Conservation (phyloP, 2,329 filamentous ascomycete genomes). For the Ceratocystis cubensis region DNA sequence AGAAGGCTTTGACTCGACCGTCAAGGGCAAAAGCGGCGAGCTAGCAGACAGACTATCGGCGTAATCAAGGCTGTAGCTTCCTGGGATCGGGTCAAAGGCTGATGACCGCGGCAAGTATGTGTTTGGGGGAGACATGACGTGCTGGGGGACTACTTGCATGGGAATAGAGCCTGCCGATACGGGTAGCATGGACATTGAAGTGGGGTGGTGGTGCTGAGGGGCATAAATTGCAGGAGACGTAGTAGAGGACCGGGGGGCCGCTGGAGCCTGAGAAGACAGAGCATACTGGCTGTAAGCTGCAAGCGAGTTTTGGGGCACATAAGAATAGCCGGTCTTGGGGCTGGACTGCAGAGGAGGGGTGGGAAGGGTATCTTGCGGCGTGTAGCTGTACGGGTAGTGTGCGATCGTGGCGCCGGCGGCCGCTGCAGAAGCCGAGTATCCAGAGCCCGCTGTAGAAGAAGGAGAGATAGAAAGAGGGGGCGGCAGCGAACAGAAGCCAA, state of each 20-base stretch:
- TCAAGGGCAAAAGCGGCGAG: neutral
- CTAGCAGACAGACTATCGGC: neutral
- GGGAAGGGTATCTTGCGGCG: neutral
- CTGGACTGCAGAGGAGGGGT: neutral
- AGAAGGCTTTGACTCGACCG: neutral
- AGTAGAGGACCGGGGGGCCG: neutral
- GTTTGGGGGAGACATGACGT: neutral
- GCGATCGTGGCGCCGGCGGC: neutral
- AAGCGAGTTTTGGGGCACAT: neutral
- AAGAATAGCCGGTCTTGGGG: neutral
- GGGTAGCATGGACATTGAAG: neutral
- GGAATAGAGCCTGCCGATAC: neutral
- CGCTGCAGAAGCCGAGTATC: neutral
- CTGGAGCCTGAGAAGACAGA: neutral
- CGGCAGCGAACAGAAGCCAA: neutral
- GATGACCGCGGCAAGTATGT: neutral
- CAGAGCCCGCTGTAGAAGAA: neutral
- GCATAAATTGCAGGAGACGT: neutral
- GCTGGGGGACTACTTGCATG: neutral
- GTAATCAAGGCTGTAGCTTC: neutral
- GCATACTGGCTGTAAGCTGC: neutral
- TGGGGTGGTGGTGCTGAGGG: neutral
- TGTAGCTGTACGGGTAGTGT: constrained; percentile 2
- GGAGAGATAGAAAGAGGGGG: neutral
- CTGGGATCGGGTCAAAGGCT: neutral